Base-by-base conservation (phyloP, 1,139 yeast species). In the Debaryomycetaceae sp. region DNA sequence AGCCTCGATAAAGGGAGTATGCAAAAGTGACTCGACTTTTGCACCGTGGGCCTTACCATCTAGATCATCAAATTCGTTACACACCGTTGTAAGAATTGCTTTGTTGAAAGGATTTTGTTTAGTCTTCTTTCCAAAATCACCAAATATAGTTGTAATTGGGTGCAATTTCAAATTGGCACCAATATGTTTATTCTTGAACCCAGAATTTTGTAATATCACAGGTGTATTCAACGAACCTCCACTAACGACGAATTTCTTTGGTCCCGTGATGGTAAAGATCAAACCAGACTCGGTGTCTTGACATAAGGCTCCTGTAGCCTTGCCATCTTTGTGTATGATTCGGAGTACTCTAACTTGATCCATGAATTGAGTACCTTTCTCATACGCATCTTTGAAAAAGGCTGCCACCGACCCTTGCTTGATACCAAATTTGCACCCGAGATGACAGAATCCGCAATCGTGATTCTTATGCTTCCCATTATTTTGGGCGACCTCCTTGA, bases 11-110 rank as follows among this genome's bases (percentile, higher is more conserved):
- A 59, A 58, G 2, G 85, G 85, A 9, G 71, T 62, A 52, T 78
- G 81, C 37, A 75, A 63, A 20, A 78, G 51, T 3, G 83, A 66
- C 59, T 80, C 85, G 45, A 80, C 68, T 57, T 73, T 75, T 9
- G 82, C 78, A 2, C 86, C 86, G 54, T 80, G 83, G 3, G 71
- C 79, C 48, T 71, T 63, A 2, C 84, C 84, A 55, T 80, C 85
- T 34, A 78, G 52, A 51, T 80, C 80, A 45, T 72, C 81, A 27
- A 63, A 70, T 54, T 77, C 71, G 13, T 72, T 67, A 56, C 78
- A 69, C 1, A 79, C 81, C 0, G 80, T 55, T 0, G 85, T 78
- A 74, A 80, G 66, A 43, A 80, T 78, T 1, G 83, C 64, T 40
- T 72, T 65, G 24, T 69, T 57, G 48, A 60, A 63, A 8, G 81